Percentiles rank a stretch among this genome's conserved stretches.
Conservation (phyloP, 345 rosid genomes). For the Salix brachista region DNA sequence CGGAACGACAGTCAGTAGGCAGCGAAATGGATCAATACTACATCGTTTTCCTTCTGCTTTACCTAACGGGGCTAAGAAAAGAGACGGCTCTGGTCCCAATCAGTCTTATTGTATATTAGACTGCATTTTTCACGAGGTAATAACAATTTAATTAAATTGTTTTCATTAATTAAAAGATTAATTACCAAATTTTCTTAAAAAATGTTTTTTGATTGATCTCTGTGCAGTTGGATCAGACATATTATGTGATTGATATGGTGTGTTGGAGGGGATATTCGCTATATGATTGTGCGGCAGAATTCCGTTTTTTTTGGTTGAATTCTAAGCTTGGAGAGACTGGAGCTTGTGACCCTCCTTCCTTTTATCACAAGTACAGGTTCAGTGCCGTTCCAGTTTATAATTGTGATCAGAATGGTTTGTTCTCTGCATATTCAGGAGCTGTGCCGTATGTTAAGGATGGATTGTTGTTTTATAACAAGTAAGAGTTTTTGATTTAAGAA, state of each 20-base stretch:
- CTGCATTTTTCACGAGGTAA: conserved; percentile 93
- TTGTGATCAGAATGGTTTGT: conserved; percentile 72
- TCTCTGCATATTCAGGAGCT: conserved; percentile 53
- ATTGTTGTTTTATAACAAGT: conserved; percentile 88
- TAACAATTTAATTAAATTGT: neutral
- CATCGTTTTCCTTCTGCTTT: conserved; percentile 83
- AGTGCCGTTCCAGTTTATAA: conserved; percentile 50
- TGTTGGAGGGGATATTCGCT: conserved; percentile 93
- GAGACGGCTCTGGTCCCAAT: conserved; percentile 59
- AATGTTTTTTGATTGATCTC: conserved; percentile 3
- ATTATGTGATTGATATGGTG: conserved; percentile 86
- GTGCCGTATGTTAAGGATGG: conserved; percentile 83
- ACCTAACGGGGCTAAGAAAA: conserved; percentile 71
- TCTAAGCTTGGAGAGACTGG: conserved; percentile 89
- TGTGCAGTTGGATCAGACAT: conserved; percentile 74
- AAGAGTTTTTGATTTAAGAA: conserved; percentile 15
- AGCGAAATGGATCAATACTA: conserved; percentile 63
- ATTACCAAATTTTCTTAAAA: neutral
- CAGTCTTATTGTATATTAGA: conserved; percentile 81
- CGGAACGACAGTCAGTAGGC: conserved; percentile 75
- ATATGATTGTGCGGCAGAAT: conserved; percentile 87
- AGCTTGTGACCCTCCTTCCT: conserved; percentile 72
- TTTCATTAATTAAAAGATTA: too few relatives aligned
- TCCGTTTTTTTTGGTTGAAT: conserved; percentile 84
- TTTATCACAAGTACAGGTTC: conserved; percentile 67